Conservation (phyloP, 768 basidiomycete genomes). For the Tulasnella sp. region DNA sequence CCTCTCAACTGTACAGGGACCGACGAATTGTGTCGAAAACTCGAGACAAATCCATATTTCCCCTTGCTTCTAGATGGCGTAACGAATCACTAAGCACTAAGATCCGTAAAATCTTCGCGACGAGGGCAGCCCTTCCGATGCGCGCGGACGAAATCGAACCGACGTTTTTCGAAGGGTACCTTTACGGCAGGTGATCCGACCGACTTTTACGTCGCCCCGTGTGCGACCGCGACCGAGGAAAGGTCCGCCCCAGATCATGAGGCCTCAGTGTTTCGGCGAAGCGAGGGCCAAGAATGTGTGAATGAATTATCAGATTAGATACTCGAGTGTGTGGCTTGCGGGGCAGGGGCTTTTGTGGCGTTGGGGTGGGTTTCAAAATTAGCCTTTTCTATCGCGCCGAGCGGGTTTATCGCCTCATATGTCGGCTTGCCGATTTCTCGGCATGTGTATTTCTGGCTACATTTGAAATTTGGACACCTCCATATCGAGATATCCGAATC, state of each 20-base stretch:
- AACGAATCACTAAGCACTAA: no score
- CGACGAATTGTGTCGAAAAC: not conserved
- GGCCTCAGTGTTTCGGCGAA: not conserved
- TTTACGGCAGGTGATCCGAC: not conserved
- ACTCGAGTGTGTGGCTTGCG: not conserved
- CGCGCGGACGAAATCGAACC: not conserved
- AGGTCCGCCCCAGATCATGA: not conserved
- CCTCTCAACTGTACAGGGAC: not conserved
- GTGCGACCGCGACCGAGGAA: not conserved
- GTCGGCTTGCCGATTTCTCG: not conserved
- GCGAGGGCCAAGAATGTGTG: not conserved
- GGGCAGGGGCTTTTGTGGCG: not conserved
- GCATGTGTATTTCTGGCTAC: not conserved
- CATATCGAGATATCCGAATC: no score
- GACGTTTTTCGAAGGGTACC: not conserved
- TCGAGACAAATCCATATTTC: not conserved
- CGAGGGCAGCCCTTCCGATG: not conserved
- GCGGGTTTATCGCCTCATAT: not conserved
- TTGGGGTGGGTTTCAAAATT: not conserved
- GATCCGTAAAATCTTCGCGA: no score
- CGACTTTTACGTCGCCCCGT: not conserved
- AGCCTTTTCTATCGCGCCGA: not conserved
- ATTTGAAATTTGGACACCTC: no score
- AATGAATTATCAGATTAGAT: slow-evolving; percentile 2
- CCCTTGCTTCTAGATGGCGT: not conserved